Evolutionary conservation across 306 rosid genomes (phyloP), one percentile per base, ranked within the genome.

Genomic region (Gillenia trifoliata): DNA sequence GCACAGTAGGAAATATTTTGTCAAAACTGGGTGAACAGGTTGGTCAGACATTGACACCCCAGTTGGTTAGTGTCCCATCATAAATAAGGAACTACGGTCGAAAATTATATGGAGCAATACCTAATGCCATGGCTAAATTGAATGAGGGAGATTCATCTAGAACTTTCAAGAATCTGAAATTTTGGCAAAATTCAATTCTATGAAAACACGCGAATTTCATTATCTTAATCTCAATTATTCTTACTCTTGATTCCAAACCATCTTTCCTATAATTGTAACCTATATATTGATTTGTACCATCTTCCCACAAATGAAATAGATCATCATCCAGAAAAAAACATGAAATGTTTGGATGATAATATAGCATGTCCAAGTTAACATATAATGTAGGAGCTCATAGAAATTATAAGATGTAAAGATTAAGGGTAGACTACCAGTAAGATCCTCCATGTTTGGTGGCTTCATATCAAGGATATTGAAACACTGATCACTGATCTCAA

Each of bases 381-480:
- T 19, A 38, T 38, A 38, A 38, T 6, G 52, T 19, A 71, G 71
- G 68, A 59, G 75, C 79, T 34, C 75, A 45, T 20, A 30, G 45
- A 71, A 66, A 40, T 70, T 29, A 54, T 28, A 15, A 41, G 66
- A 25, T 72, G 50, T n/a, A 71, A 30, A 57, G 66, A 69, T 28
- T 6, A 29, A 29, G 52, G 74, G 66, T 52, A 47, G 66, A 75
- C 63, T 79, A 90, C 96, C 96, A 5, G 84, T 83, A 77, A 86
- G 88, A 71, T 88, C 88, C 86, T 86, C 91, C 91, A 88, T 83
- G 83, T 78, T 86, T 36, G 86, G 47, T 8, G 93, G 93, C 88
- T 86, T 88, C 88, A 85, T 83, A 74, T 90, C 93, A 69, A 90
- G 71, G 64, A 90, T 88, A 77, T 90, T 90, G 84, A 88, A 90